phyloP scores from a whole-genome alignment of 1,139 yeast genomes.

The Blastobotrys serpentis region DNA sequence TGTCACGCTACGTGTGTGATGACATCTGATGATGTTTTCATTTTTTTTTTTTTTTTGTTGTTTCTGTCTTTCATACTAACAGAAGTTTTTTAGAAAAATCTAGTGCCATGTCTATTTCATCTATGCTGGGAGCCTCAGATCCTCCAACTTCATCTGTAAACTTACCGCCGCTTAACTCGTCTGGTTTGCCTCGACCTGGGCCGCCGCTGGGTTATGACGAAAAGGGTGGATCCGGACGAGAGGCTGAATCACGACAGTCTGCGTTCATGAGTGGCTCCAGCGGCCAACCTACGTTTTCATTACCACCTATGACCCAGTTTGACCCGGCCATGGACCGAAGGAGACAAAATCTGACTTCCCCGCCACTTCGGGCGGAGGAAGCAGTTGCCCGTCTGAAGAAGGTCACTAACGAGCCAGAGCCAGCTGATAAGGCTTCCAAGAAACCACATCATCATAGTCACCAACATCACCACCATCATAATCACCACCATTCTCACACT shows the following conservation, averaged over 20 bases:
- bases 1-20: too few species aligned
- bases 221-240: not conserved
- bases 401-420: constrained; percentile 13
- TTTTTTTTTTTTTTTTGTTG: not conserved
- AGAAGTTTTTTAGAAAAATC: not conserved
- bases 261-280: constrained; percentile 5
- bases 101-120: constrained; percentile 19
- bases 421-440: not conserved
- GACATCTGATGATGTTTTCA: not conserved
- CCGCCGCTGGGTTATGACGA: not conserved
- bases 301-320: constrained; percentile 28
- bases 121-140: constrained; percentile 14
- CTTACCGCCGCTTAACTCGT: constrained; percentile 5
- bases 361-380: constrained; percentile 37
- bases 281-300: constrained; percentile 18
- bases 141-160: constrained; percentile 6
- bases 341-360: constrained; percentile 24
- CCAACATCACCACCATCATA: constrained; percentile 22
- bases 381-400: constrained; percentile 36
- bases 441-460: constrained; percentile 26
- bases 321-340: constrained; percentile 26
- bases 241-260: constrained; percentile 3
- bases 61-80: not conserved
- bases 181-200: not conserved
- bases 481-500: constrained; percentile 15